Evolutionary conservation across 1,139 yeast genomes (phyloP).

Genomic region (Saccharomyces uvarum): DNA sequence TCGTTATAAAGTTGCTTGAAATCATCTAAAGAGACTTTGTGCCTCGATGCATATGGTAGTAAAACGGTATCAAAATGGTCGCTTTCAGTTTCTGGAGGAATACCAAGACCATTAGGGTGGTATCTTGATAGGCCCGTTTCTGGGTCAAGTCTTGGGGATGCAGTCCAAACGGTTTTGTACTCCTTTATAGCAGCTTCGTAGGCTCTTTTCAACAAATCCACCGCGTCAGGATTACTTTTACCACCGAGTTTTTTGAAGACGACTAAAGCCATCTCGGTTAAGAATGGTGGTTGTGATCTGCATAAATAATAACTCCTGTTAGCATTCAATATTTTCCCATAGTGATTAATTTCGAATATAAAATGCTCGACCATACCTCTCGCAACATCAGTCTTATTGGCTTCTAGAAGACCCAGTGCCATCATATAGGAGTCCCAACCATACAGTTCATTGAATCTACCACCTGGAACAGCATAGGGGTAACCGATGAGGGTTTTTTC

Average conservation of each 20-base stretch:
- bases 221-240: slow-evolving; percentile 38
- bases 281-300: slow-evolving; percentile 95
- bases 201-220: slow-evolving; percentile 58
- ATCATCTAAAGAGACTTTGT: slow-evolving; percentile 55
- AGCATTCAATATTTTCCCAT: slow-evolving; percentile 90
- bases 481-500: slow-evolving; percentile 49
- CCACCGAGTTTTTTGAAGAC: slow-evolving; percentile 56
- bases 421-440: slow-evolving; percentile 99
- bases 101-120: slow-evolving; percentile 82
- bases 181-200: slow-evolving; percentile 78
- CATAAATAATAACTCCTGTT: slow-evolving; percentile 86
- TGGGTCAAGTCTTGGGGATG: slow-evolving; percentile 64
- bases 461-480: slow-evolving; percentile 96
- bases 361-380: slow-evolving; percentile 91
- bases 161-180: slow-evolving; percentile 73
- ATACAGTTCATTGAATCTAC: slow-evolving; percentile 88
- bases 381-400: slow-evolving; percentile 60
- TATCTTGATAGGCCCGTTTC: slow-evolving; percentile 82
- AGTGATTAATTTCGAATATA: slow-evolving; percentile 80
- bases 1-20: slow-evolving; percentile 65
- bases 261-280: slow-evolving; percentile 83
- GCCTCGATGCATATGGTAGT: slow-evolving; percentile 59
- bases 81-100: slow-evolving; percentile 95
- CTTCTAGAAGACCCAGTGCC: slow-evolving; percentile 65
- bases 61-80: slow-evolving; percentile 76